These are phyloP conservation scores for Triticum timopheevii DNA, from an alignment of 176 grass and related monocot genomes.

Conservation along the genomic window DNA sequence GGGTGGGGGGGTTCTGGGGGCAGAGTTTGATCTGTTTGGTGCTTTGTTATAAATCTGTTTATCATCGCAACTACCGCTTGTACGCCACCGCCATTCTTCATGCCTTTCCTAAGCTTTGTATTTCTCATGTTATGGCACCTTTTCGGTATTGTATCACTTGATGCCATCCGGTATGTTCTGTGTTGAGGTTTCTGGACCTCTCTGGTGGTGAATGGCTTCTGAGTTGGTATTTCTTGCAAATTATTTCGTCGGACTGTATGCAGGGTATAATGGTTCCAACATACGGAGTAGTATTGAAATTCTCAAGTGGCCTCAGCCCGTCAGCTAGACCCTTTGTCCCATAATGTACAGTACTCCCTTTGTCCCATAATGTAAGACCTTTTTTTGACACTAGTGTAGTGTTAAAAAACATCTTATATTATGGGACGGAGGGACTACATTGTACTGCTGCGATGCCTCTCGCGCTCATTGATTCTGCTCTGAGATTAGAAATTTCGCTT, in stretches of 20 bases:
- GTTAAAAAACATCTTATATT: too few relatives aligned
- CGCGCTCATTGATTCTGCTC: too few relatives aligned
- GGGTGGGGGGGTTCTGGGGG: background rate
- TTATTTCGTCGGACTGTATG: background rate
- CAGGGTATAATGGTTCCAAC: too few relatives aligned
- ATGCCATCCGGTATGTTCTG: constrained; percentile 8
- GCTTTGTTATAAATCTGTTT: background rate
- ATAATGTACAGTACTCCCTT: too few relatives aligned
- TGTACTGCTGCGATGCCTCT: too few relatives aligned
- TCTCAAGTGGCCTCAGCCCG: too few relatives aligned
- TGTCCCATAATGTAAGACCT: too few relatives aligned
- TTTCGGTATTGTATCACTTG: background rate
- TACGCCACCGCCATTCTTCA: background rate
- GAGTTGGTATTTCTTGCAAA: background rate
- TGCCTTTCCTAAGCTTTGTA: background rate
- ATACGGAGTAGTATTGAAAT: too few relatives aligned
- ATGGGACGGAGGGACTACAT: too few relatives aligned
- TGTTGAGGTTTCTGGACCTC: background rate
- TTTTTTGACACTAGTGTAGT: too few relatives aligned
- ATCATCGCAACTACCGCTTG: constrained; percentile 7
- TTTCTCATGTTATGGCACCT: background rate
- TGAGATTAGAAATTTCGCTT: too few relatives aligned
- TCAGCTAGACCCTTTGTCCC: too few relatives aligned
- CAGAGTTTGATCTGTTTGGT: constrained; percentile 16
- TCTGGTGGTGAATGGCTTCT: constrained; percentile 3